A percentile compares a stretch with the other conserved stretches of the same genome.
phyloP scores from a whole-genome alignment of 768 basidiomycete species.

The Lactarius indigo region DNA sequence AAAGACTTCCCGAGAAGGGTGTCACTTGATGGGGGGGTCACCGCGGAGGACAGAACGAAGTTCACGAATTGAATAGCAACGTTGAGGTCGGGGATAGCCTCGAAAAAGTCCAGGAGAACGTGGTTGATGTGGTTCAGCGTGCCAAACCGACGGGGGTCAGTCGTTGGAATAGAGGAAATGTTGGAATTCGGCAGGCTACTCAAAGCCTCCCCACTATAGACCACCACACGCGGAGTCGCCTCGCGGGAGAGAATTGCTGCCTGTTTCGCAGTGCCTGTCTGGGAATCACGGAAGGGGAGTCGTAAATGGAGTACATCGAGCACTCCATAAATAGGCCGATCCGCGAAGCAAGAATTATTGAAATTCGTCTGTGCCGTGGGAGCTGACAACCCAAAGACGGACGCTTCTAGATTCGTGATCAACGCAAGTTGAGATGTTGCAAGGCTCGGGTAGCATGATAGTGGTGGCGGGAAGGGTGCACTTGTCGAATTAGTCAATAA shows the following conservation, averaged over 20 bases:
- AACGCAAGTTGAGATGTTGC: constrained; percentile 37
- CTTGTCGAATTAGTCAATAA: constrained; percentile 42
- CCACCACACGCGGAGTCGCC: constrained; percentile 44
- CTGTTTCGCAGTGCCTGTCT: constrained; percentile 44
- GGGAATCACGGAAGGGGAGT: constrained; percentile 50
- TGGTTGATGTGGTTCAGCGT: constrained; percentile 53
- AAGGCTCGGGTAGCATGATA: constrained; percentile 59
- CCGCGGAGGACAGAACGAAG: constrained; percentile 42
- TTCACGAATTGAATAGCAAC: constrained; percentile 47
- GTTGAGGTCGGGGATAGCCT: constrained; percentile 44
- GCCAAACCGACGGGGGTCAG: constrained; percentile 53
- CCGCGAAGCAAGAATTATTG: constrained; percentile 48
- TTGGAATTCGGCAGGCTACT: constrained; percentile 44
- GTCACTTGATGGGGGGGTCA: constrained; percentile 40
- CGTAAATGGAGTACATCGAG: constrained; percentile 55
- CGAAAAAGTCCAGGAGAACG: constrained; percentile 54
- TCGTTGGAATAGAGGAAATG: constrained; percentile 34
- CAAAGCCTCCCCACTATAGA: constrained; percentile 51
- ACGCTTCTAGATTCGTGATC: constrained; percentile 47
- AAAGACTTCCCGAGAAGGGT: constrained; percentile 42
- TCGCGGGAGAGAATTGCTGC: constrained; percentile 46
- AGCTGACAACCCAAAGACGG: constrained; percentile 48
- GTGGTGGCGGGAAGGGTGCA: constrained; percentile 52
- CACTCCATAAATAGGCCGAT: constrained; percentile 60
- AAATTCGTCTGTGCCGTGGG: constrained; percentile 37